phyloP scores from a whole-genome alignment of 352 stramenopile genomes.

The Peronospora farinosa region DNA sequence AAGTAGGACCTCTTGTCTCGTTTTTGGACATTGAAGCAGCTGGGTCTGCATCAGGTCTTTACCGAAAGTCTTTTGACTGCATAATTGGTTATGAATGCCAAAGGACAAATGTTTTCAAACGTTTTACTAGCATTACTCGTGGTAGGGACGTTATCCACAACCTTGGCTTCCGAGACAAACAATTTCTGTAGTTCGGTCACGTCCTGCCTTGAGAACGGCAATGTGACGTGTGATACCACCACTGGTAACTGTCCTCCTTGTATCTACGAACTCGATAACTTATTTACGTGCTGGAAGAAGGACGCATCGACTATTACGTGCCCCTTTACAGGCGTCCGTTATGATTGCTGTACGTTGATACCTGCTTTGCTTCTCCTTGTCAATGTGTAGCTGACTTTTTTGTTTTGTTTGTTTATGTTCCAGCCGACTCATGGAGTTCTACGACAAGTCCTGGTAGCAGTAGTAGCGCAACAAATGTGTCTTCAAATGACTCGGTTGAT shows the following conservation, averaged over 20 bases:
- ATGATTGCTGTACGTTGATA: slow-evolving; percentile 60
- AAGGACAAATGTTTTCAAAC: too few species aligned
- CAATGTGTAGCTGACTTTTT: background rate
- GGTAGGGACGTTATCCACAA: background rate
- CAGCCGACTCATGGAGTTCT: slow-evolving; percentile 34
- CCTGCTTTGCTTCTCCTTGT: background rate
- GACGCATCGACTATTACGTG: slow-evolving; percentile 57
- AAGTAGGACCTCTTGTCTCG: too few species aligned
- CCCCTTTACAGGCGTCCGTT: slow-evolving; percentile 54
- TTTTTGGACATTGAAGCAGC: too few species aligned
- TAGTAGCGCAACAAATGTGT: background rate
- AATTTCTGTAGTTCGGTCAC: slow-evolving; percentile 35
- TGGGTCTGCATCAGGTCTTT: too few species aligned
- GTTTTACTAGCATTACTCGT: background rate
- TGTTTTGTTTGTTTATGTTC: background rate
- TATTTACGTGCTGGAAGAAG: slow-evolving; percentile 65
- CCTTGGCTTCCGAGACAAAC: slow-evolving; percentile 20
- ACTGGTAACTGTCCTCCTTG: slow-evolving; percentile 52
- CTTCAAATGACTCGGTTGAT: too few species aligned
- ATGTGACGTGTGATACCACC: slow-evolving; percentile 27
- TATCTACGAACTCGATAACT: slow-evolving; percentile 45
- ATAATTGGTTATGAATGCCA: too few species aligned
- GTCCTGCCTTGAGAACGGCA: slow-evolving; percentile 37
- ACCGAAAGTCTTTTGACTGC: too few species aligned
- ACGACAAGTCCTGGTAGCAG: slow-evolving; percentile 1